Percentiles rank a stretch among this genome's conserved stretches.
These are phyloP conservation scores for Pachysandra terminalis DNA, from an alignment of 164 flowering plant genomes.

Conservation along the genomic window DNA sequence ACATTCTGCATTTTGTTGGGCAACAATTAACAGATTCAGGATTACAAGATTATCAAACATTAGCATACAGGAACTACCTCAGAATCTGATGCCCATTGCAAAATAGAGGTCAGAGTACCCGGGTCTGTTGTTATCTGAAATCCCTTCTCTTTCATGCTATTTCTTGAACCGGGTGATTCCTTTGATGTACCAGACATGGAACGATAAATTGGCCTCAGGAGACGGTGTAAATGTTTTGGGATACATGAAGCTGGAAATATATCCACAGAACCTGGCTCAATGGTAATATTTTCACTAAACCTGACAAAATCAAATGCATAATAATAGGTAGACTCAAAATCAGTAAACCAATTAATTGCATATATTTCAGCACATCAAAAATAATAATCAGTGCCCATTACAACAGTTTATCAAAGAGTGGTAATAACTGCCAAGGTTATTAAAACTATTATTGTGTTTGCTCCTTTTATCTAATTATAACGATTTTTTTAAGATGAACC, in stretches of 20 bases:
- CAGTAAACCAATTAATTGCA: neutral
- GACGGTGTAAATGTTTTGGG: slow-evolving; percentile 62
- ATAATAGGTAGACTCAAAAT: neutral
- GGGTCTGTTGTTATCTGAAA: slow-evolving; percentile 64
- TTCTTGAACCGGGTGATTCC: slow-evolving; percentile 17
- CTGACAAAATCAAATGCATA: slow-evolving; percentile 34
- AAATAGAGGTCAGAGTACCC: slow-evolving; percentile 41
- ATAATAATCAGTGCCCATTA: neutral
- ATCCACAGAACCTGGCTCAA: slow-evolving; percentile 85
- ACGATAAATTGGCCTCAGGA: slow-evolving; percentile 54
- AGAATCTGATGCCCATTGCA: slow-evolving; percentile 71
- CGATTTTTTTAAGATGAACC: too few species aligned
- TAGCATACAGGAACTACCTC: slow-evolving; percentile 48
- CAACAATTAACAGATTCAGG: too few species aligned
- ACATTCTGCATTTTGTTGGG: too few species aligned
- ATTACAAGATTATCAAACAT: neutral
- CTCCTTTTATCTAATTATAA: too few species aligned
- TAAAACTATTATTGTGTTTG: too few species aligned
- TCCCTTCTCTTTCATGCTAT: slow-evolving; percentile 52
- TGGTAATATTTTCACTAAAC: slow-evolving; percentile 70
- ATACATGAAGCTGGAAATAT: slow-evolving; percentile 76
- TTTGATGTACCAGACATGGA: slow-evolving; percentile 24
- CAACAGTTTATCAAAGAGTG: too few species aligned
- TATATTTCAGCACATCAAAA: neutral
- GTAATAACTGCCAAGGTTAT: too few species aligned